These are phyloP conservation scores for Passiflora organensis DNA, from an alignment of 345 rosid species.

Conservation along the genomic window DNA sequence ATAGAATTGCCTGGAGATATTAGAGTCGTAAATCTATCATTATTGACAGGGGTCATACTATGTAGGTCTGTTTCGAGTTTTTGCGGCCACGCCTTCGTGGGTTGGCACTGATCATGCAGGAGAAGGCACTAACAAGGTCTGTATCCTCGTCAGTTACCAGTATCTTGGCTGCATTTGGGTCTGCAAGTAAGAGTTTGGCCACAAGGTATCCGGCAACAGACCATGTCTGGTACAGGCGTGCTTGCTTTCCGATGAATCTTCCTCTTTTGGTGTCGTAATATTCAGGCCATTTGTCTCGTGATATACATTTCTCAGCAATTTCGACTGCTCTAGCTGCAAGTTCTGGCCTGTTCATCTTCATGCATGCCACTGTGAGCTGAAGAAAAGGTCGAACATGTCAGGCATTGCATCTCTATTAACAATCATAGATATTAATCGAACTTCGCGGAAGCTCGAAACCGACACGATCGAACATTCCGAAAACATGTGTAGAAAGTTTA, in stretches of 20 bases:
- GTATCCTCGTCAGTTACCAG: slow-evolving; percentile 44
- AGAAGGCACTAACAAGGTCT: slow-evolving; percentile 45
- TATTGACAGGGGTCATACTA: too few relatives aligned
- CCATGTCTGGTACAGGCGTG: slow-evolving; percentile 48
- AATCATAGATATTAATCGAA: too few relatives aligned
- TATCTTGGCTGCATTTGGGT: slow-evolving; percentile 40
- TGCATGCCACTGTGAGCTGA: slow-evolving; percentile 52
- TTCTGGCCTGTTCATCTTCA: slow-evolving; percentile 48
- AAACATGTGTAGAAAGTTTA: neutral
- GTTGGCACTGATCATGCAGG: slow-evolving; percentile 48
- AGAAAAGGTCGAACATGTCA: too few relatives aligned
- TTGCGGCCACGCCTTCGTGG: slow-evolving; percentile 48
- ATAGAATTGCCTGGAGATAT: too few relatives aligned
- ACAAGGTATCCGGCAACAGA: slow-evolving; percentile 51
- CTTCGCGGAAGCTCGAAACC: too few relatives aligned
- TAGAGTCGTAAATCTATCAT: too few relatives aligned
- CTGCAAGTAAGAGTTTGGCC: slow-evolving; percentile 41
- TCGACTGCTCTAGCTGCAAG: slow-evolving; percentile 39
- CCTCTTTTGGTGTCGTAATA: slow-evolving; percentile 49
- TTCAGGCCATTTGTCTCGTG: slow-evolving; percentile 50
- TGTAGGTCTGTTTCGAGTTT: slow-evolving; percentile 34
- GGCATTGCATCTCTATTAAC: too few relatives aligned
- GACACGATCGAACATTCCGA: neutral
- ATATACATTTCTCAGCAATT: slow-evolving; percentile 37
- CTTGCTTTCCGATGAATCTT: slow-evolving; percentile 45